A percentile compares a stretch with the other conserved stretches of the same genome.
phyloP scores from a whole-genome alignment of 176 grass and related monocot species.

The Pontederia crassipes region DNA sequence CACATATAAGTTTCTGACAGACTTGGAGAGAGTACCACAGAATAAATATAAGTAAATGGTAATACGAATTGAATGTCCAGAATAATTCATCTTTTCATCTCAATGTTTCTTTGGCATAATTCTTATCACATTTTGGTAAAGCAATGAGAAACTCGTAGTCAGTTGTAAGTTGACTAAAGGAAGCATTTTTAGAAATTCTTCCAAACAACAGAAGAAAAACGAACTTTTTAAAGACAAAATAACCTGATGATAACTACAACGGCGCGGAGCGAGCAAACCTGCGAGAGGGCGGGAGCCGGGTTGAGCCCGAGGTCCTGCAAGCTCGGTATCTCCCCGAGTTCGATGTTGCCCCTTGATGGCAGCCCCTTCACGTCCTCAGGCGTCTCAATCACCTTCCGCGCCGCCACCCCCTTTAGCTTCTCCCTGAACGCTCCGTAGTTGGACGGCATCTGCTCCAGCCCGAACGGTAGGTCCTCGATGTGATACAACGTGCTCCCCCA shows the following conservation, averaged over 20 bases:
- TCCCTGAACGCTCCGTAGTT: conserved; percentile 74
- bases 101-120: no score
- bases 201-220: not conserved
- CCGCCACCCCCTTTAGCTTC: conserved; percentile 47
- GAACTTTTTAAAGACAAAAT: no score
- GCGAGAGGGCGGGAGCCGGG: conserved; percentile 26
- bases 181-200: no score
- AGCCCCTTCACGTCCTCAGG: conserved; percentile 75
- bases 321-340: conserved; percentile 70
- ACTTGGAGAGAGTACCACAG: no score
- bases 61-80: no score
- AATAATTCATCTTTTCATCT: no score
- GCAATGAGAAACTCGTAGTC: no score
- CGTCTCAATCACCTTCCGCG: conserved; percentile 48
- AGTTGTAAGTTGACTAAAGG: no score
- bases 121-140: no score
- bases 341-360: conserved; percentile 56
- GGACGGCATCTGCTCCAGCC: conserved; percentile 57
- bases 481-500: conserved; percentile 93
- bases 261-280: conserved; percentile 28
- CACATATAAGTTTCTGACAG: no score
- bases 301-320: conserved; percentile 65
- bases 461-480: conserved; percentile 74
- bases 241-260: no score
- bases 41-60: no score